Evolutionary conservation across 345 rosid species (phyloP).

Genomic region (Rhodamnia rubescens): DNA sequence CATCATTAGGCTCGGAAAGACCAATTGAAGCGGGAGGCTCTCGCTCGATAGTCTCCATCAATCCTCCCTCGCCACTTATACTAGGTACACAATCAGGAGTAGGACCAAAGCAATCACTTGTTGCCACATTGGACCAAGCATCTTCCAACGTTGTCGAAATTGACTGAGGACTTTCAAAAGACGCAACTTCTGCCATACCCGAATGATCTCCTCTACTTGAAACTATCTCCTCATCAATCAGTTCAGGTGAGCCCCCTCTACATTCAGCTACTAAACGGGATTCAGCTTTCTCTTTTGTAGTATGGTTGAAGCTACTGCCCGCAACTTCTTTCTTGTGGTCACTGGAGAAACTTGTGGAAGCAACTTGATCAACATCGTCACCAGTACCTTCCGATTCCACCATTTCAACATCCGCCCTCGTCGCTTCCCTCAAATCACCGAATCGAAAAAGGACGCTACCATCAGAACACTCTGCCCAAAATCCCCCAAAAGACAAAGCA

Average conservation of each 20-base stretch:
- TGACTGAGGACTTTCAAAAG: not conserved
- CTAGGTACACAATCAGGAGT: conserved; percentile 2
- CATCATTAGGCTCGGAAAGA: not conserved
- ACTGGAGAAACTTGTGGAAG: not conserved
- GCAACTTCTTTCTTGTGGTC: not conserved
- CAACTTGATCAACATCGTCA: conserved; percentile 1
- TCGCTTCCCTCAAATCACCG: conserved; percentile 32
- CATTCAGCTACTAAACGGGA: not conserved
- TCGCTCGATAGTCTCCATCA: not conserved
- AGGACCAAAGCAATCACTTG: conserved; percentile 1
- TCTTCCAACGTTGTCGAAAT: not conserved
- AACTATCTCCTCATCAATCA: not conserved
- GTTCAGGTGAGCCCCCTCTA: not conserved
- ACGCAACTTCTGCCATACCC: not conserved
- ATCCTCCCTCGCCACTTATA: conserved; percentile 5
- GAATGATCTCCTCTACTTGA: not conserved
- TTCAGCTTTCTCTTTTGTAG: not conserved
- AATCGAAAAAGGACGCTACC: conserved; percentile 54
- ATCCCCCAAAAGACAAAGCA: not conserved
- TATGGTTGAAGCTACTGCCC: not conserved
- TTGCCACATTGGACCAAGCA: not conserved
- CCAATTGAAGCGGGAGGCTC: not conserved
- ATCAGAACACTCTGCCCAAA: conserved; percentile 36
- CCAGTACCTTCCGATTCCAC: conserved; percentile 1
- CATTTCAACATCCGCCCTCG: conserved; percentile 5